Percentiles rank a stretch among this genome's conserved stretches.
Evolutionary conservation across 352 stramenopile species (phyloP).

Genomic region (Pythium coloratum): DNA sequence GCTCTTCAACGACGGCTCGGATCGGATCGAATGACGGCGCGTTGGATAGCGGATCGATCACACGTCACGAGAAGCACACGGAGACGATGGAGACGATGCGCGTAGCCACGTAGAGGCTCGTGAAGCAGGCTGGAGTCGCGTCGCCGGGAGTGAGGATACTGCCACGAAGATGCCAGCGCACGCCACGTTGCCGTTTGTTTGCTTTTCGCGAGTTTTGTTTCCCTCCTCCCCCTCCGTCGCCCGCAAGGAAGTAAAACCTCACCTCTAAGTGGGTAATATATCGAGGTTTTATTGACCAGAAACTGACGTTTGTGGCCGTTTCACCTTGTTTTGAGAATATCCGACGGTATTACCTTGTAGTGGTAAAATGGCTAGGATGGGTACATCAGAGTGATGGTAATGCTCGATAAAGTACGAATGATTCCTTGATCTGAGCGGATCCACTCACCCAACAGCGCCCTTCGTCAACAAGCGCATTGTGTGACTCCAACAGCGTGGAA

Average conservation of each 20-base stretch:
- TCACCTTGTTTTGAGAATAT: constrained; percentile 8
- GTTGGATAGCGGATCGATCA: neutral
- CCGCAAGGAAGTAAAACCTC: constrained; percentile 16
- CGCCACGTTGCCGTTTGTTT: constrained; percentile 19
- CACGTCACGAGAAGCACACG: neutral
- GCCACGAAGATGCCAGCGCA: constrained; percentile 1
- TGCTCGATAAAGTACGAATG: constrained; percentile 18
- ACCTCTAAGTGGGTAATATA: neutral
- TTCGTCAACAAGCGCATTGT: constrained; percentile 5
- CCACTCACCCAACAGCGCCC: neutral
- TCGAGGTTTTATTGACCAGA: constrained; percentile 13
- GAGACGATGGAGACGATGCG: neutral
- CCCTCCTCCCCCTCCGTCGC: neutral
- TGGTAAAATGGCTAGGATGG: constrained; percentile 3
- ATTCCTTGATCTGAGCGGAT: constrained; percentile 1
- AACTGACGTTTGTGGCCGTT: constrained; percentile 5
- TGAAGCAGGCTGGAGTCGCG: neutral
- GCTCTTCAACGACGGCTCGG: neutral
- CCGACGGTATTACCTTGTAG: neutral
- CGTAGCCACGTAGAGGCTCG: neutral
- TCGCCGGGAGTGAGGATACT: neutral
- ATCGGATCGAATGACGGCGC: neutral
- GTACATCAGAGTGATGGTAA: constrained; percentile 18
- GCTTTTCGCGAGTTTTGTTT: constrained; percentile 3
- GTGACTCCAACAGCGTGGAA: neutral